Base-by-base conservation (phyloP, 2,329 filamentous ascomycete species). In the Teratosphaeriaceae sp. region DNA sequence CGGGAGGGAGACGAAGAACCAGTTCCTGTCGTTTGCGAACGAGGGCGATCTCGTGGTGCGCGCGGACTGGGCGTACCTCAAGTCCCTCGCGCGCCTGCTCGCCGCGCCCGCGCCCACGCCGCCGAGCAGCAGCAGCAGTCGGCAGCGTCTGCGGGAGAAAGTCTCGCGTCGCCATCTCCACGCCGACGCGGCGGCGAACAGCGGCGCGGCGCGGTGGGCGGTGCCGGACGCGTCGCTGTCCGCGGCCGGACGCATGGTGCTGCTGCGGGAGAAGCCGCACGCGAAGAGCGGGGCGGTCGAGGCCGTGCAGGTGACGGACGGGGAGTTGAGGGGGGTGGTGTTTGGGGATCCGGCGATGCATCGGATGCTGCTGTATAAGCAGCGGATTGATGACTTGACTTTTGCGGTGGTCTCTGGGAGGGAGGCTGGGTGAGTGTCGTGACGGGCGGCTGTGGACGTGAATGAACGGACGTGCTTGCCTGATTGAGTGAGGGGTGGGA, bases 311-410 rank as follows among this genome's bases (percentile, higher is more conserved):
- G 75, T 82, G 7, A 76, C 70, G 0, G 84, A 92, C 50, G 76
- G 82, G 33, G 71, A 85, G 57, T 63, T 94, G 39, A 70, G 83
- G 19, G 74, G 71, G 1, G 75, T 88, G 0, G 71, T 94, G 3
- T 94, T 88, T 75, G 88, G 88, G 0, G 87, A 94, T 60, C 84
- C 85, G 0, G 70, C 87, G 33, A 84, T 80, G 60, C 88, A 94
- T 66, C 72, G 80, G 53, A 94, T 94, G 88, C 78, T 71, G 46
- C 58, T 92, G 16, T 94, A 94, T 64, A 78, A 78, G 12, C 76
- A 73, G 16, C 68, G 88, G 41, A 76, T 94, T 34, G 83, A 92
- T 60, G 68, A 71, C 3, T 64, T 94, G 43, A 85, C 85, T 9
- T 79, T 82, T 1, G 78, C 74, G 45, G 85, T 82, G 9, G 79